A percentile compares a stretch with the other conserved stretches of the same genome.
Conservation (phyloP, 2,329 filamentous ascomycete genomes). For the Diaporthe sp. region DNA sequence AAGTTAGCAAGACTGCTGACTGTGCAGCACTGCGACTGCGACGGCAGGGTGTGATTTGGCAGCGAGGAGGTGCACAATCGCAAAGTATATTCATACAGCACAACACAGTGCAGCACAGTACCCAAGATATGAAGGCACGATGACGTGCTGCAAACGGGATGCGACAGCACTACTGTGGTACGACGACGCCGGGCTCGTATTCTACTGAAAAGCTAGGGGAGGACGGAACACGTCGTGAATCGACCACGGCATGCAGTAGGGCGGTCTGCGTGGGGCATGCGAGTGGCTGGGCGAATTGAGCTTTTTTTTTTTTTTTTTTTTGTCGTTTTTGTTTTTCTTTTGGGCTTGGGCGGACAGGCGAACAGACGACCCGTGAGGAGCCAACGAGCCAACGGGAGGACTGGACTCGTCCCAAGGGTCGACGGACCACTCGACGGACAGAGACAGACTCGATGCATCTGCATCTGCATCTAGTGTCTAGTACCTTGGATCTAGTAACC, state of each 20-base stretch:
- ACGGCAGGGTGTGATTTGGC: neutral
- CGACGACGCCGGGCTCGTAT: conserved; percentile 20
- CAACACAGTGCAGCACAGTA: neutral
- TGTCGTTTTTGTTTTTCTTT: neutral
- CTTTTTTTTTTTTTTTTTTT: neutral
- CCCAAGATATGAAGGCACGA: neutral
- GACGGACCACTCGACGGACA: neutral
- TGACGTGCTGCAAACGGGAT: conserved; percentile 22
- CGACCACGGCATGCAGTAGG: neutral
- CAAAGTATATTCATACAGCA: neutral
- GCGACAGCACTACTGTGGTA: conserved; percentile 12
- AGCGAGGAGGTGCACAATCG: neutral
- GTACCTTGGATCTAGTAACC: neutral
- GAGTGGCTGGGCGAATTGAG: conserved; percentile 16
- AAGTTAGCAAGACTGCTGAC: neutral
- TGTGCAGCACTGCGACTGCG: neutral
- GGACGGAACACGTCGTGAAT: neutral
- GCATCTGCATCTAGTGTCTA: neutral
- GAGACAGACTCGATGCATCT: neutral
- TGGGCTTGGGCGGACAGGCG: neutral
- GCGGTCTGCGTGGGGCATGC: neutral
- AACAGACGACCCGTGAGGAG: neutral
- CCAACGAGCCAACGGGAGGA: neutral
- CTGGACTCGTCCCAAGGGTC: neutral
- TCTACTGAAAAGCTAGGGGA: neutral